Conservation (phyloP, 345 rosid species). For the Rhodamnia rubescens region DNA sequence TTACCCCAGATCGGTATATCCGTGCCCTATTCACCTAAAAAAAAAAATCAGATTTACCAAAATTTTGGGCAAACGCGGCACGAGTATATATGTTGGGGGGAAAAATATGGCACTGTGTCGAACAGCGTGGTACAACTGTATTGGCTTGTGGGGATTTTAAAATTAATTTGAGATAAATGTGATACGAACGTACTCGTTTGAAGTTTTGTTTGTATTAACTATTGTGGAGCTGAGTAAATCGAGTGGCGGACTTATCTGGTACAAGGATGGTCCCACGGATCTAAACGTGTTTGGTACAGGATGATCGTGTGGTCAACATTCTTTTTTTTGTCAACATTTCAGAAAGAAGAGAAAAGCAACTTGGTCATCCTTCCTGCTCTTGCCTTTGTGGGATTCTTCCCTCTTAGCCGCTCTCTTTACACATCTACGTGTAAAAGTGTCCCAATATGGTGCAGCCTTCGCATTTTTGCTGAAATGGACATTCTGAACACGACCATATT, state of each 20-base stretch:
- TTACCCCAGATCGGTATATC: too few species aligned
- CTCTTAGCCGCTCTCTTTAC: not conserved
- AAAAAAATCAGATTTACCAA: rapidly evolving
- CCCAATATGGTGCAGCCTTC: too few species aligned
- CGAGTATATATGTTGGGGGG: rapidly evolving
- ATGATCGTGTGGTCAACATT: not conserved
- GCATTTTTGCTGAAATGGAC: too few species aligned
- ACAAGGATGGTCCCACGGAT: not conserved
- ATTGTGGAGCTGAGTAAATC: not conserved
- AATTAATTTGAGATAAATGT: not conserved
- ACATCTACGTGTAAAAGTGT: rapidly evolving
- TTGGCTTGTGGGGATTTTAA: too few species aligned
- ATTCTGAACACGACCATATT: too few species aligned
- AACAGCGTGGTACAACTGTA: not conserved
- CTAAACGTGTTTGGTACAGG: not conserved
- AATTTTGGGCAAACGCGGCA: not conserved
- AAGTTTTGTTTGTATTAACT: not conserved
- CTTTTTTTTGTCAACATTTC: not conserved
- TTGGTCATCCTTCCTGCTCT: not conserved
- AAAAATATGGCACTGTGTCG: not conserved
- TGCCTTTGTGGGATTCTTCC: not conserved
- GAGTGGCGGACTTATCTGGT: not conserved
- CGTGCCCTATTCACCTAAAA: too few species aligned
- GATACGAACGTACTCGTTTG: too few species aligned
- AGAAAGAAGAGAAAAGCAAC: not conserved